Base-by-base conservation (phyloP, 176 grass and related monocot genomes). In the Oryza coarctata region DNA sequence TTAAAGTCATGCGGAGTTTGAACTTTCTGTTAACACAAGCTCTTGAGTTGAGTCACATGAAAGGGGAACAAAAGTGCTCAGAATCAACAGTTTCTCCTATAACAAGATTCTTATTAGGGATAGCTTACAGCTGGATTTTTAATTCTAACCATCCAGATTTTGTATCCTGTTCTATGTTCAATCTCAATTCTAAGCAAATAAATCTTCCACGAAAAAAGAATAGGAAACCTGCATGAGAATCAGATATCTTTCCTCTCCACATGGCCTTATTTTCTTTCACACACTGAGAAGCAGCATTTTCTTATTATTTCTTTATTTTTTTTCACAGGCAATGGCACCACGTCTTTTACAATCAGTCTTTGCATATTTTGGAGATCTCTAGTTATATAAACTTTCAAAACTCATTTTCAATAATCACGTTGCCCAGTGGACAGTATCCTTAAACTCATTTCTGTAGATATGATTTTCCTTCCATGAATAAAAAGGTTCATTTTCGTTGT, bases 341-440 rank as follows among this genome's bases (percentile, higher is more conserved):
- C 89, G 93, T 39, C 76, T 98, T 78, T 77, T 98, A 27, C 93
- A 95, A 76, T 84, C 90, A 57, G 63, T 95, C 12, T 98, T 93
- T 88, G 88, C 96, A 61, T 84, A 90, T 28, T 45, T 90, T 29
- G 96, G 90, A 63, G 93, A 98, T 88, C 74, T 98, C 1, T 98
- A 95, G 77, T 22, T 91, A 58, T 95, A 91, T 86, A 98, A 87
- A 74, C 87, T 98, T 67, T 95, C 96, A 63, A 98, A 91, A 82
- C 82, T 91, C 36, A 73, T 95, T 66, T 98, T 98, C 70, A 45
- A 83, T 29, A 80, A 84, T 65, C 82, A 92, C 26, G 90, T 93
- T 88, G 96, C 90, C 40, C 70, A 67, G 75, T 98, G 95, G 95
- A 76, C 90, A 18, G 93, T 98, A 98, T 95, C 90, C 88, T 90